phyloP scores from a whole-genome alignment of 805 yeast genomes.

The Ogataea minuta region DNA sequence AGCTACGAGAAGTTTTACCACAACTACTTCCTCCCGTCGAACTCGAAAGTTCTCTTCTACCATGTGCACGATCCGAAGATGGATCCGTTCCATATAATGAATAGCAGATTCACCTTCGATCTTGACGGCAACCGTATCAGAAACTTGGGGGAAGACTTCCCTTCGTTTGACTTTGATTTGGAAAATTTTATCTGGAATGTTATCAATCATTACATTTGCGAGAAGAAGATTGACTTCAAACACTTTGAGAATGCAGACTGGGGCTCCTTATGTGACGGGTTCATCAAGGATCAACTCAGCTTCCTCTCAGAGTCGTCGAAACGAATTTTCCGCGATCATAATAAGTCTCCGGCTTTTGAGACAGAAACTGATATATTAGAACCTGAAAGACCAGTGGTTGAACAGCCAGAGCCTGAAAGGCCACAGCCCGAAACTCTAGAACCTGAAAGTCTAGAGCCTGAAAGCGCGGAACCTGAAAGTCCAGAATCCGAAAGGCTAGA shows the following conservation, averaged over 20 bases:
- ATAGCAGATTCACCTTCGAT: slow-evolving; percentile 29
- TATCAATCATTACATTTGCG: slow-evolving; percentile 35
- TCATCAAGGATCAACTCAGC: slow-evolving; percentile 28
- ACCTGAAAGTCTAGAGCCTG: too few relatives aligned
- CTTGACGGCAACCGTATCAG: slow-evolving; percentile 32
- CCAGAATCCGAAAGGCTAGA: too few relatives aligned
- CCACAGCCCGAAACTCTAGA: too few relatives aligned
- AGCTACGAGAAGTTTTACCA: slow-evolving; percentile 29
- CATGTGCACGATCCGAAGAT: slow-evolving; percentile 58
- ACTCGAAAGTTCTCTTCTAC: slow-evolving; percentile 34
- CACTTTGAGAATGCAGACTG: slow-evolving; percentile 24
- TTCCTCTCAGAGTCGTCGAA: slow-evolving; percentile 25
- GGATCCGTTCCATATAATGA: slow-evolving; percentile 44
- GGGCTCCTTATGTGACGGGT: slow-evolving; percentile 26
- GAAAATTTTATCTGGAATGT: slow-evolving; percentile 35
- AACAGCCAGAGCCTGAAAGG: too few relatives aligned
- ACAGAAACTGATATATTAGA: background rate
- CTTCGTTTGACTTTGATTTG: slow-evolving; percentile 31
- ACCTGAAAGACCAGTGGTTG: background rate
- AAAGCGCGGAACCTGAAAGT: too few relatives aligned
- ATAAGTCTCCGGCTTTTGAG: slow-evolving; percentile 5
- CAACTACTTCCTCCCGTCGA: slow-evolving; percentile 27
- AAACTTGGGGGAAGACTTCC: slow-evolving; percentile 36
- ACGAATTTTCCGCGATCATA: slow-evolving; percentile 22
- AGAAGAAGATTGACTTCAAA: slow-evolving; percentile 24